Percentiles rank a stretch among this genome's conserved stretches.
These are phyloP conservation scores for Gossypium davidsonii DNA, from an alignment of 441 rosid genomes.

Conservation along the genomic window DNA sequence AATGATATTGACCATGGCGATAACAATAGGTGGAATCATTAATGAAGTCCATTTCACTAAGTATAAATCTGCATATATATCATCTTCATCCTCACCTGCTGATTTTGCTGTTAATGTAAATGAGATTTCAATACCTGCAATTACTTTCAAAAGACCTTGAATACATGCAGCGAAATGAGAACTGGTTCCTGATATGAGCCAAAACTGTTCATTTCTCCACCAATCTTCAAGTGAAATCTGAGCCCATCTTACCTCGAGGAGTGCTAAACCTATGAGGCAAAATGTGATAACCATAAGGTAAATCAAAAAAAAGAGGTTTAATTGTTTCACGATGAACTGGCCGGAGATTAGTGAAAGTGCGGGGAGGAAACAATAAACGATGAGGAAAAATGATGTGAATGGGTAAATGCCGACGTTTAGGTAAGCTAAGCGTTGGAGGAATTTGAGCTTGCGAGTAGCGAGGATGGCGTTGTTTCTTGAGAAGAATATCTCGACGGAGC, in stretches of 20 bases:
- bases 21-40: slow-evolving; percentile 81
- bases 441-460: slow-evolving; percentile 46
- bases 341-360: slow-evolving; percentile 88
- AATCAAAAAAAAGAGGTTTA: slow-evolving; percentile 46
- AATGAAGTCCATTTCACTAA: slow-evolving; percentile 74
- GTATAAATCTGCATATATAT: slow-evolving; percentile 65
- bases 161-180: slow-evolving; percentile 75
- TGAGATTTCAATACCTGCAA: slow-evolving; percentile 88
- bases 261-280: slow-evolving; percentile 53
- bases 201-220: slow-evolving; percentile 95
- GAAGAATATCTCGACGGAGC: slow-evolving; percentile 86
- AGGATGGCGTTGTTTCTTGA: slow-evolving; percentile 78
- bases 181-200: slow-evolving; percentile 78
- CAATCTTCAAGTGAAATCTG: slow-evolving; percentile 77
- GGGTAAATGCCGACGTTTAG: slow-evolving; percentile 81
- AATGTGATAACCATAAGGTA: slow-evolving; percentile 57
- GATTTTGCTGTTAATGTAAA: slow-evolving; percentile 79
- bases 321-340: slow-evolving; percentile 61
- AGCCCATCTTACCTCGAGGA: slow-evolving; percentile 78
- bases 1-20: slow-evolving; percentile 74
- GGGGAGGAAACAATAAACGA: slow-evolving; percentile 83
- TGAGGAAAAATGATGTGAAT: slow-evolving; percentile 76
- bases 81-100: slow-evolving; percentile 64
- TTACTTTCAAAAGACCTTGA: slow-evolving; percentile 68
- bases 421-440: slow-evolving; percentile 78